A percentile compares a stretch with the other conserved stretches of the same genome.
Evolutionary conservation across 2,329 filamentous ascomycete species (phyloP).

Genomic region (Trichoderma sp.): DNA sequence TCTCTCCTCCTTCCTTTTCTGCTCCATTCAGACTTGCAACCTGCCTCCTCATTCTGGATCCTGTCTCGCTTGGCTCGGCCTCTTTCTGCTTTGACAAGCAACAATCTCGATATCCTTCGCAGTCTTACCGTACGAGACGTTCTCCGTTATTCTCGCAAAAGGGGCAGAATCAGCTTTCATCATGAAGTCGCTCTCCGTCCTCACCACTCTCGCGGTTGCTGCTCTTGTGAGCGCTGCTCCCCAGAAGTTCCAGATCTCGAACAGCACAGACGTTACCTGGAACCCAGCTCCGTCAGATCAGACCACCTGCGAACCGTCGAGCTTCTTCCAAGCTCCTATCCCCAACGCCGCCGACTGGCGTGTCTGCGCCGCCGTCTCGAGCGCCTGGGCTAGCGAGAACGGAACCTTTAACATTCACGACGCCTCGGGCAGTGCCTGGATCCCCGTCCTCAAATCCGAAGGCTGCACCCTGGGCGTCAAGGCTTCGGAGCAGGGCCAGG

Average conservation of each 20-base stretch:
- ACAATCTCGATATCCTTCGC: not conserved
- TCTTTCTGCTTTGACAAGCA: not conserved
- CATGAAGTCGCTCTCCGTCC: conserved; percentile 17
- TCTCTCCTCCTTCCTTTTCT: not conserved
- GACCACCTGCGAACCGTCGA: conserved; percentile 36
- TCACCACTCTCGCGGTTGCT: conserved; percentile 8
- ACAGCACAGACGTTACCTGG: conserved; percentile 35
- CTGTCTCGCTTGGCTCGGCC: not conserved
- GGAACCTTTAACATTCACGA: conserved; percentile 38
- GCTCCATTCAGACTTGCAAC: not conserved
- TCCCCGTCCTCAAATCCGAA: conserved; percentile 35
- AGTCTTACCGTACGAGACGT: not conserved
- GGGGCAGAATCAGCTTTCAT: not conserved
- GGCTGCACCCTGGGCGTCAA: conserved; percentile 37
- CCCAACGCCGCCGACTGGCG: conserved; percentile 37
- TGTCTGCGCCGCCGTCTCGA: conserved; percentile 40
- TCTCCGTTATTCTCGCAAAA: not conserved
- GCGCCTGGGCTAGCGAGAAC: conserved; percentile 36
- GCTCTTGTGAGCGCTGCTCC: conserved; percentile 16
- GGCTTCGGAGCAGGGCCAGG: conserved; percentile 30
- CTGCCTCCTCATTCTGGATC: not conserved
- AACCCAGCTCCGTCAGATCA: conserved; percentile 32
- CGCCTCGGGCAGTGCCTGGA: conserved; percentile 29
- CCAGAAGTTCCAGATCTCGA: conserved; percentile 18
- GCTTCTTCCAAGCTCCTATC: conserved; percentile 33